Evolutionary conservation across 306 rosid species (phyloP), one percentile per base, ranked within the genome.

Genomic region (Quillaja saponaria): DNA sequence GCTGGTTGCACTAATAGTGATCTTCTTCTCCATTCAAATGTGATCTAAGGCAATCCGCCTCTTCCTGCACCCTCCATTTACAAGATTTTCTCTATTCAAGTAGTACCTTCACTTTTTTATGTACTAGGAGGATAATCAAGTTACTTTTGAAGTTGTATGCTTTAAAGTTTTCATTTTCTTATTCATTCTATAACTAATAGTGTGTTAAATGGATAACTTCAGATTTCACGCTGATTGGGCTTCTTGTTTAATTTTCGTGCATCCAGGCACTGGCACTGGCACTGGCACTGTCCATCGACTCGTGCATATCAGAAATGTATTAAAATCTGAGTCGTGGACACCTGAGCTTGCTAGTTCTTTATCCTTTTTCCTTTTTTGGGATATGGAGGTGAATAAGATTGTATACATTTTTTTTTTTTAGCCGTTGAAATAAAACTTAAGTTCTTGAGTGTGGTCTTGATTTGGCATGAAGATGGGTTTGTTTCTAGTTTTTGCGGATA

Each of bases 71-170:
- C 39, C 68, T 40, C 45, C 5, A 52, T 19, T 11, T 40, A 63
- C 68, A 60, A 54, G 51, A 5, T 58, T 71, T 51, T 64, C 46
- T 46, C 25, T 47, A 47, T 66, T 67, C 58, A 49, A 46, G 35
- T 65, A 61, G 82, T 66, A 54, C 54, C 74, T 58, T 53, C 39
- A n/a, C 58, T 69, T 48, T 51, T 60, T 66, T 54, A 58, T 28
- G 54, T 70, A 54, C 61, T 62, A 60, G 57, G 33, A 78, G 67
- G 4, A 61, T 34, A 54, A 38, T 70, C 64, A 59, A 67, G 71
- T 70, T 77, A 49, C 39, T 42, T 65, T 60, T 73, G 63, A 63
- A 80, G 66, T 76, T 83, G 78, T 83, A 71, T 68, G 75, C 49
- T 39, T 63, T 65, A 50, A 71, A 37, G 57, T 34, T 71, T 25